Conservation (phyloP, 2,329 filamentous ascomycete genomes). For the Alternaria sp. region DNA sequence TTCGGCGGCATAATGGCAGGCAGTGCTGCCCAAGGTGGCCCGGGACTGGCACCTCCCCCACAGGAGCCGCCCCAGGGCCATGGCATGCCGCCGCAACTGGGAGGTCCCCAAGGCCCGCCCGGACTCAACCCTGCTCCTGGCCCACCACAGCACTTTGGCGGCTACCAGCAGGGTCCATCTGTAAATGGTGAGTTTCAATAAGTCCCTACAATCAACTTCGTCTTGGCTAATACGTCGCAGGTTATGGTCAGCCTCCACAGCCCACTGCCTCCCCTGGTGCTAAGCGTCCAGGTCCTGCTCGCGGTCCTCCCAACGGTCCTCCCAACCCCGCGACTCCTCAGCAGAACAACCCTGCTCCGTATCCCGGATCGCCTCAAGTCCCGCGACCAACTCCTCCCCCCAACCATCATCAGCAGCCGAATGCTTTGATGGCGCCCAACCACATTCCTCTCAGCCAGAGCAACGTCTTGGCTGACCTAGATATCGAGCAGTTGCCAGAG, state of each 20-base stretch:
- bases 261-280: slow-evolving; percentile 87
- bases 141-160: slow-evolving; percentile 75
- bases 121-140: slow-evolving; percentile 66
- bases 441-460: slow-evolving; percentile 61
- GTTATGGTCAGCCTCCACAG: slow-evolving; percentile 85
- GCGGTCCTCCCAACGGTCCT: slow-evolving; percentile 65
- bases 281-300: slow-evolving; percentile 72
- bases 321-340: slow-evolving; percentile 84
- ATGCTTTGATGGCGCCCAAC: slow-evolving; percentile 40
- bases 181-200: slow-evolving; percentile 64
- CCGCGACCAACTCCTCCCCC: slow-evolving; percentile 79
- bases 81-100: slow-evolving; percentile 67
- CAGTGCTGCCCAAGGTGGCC: slow-evolving; percentile 80
- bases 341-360: slow-evolving; percentile 86
- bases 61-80: slow-evolving; percentile 69
- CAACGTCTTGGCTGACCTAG: slow-evolving; percentile 83
- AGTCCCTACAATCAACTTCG: slow-evolving; percentile 13
- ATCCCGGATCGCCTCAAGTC: slow-evolving; percentile 83
- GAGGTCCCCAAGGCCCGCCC: slow-evolving; percentile 79
- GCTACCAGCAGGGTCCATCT: slow-evolving; percentile 70
- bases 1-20: slow-evolving; percentile 98
- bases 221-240: slow-evolving; percentile 50
- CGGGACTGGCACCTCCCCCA: slow-evolving; percentile 77
- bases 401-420: slow-evolving; percentile 49
- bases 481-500: slow-evolving; percentile 83